These are phyloP conservation scores for Plasmodium sp. DNA, from an alignment of 169 alveolate species.

Conservation along the genomic window DNA sequence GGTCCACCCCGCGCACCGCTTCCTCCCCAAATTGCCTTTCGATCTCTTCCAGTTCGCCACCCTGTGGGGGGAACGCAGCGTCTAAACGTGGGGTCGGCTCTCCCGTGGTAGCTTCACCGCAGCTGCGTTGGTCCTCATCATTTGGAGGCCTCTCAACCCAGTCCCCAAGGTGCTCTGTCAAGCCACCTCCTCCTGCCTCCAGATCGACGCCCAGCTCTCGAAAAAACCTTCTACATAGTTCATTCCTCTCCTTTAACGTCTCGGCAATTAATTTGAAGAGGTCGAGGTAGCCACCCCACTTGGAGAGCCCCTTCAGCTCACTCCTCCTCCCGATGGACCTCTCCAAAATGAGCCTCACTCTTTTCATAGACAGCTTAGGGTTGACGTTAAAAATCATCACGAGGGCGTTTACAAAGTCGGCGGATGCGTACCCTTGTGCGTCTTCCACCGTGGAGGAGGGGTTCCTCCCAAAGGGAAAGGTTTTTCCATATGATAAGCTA, in stretches of 20 bases:
- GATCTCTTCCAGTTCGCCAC: background rate
- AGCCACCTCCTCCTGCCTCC: background rate
- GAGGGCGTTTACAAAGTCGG: slow-evolving; percentile 20
- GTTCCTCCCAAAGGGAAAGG: background rate
- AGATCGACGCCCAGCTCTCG: background rate
- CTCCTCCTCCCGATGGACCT: background rate
- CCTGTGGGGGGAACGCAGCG: background rate
- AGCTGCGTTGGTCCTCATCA: background rate
- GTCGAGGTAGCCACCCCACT: background rate
- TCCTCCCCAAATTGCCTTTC: background rate
- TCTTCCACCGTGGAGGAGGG: background rate
- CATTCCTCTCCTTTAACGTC: slow-evolving; percentile 7
- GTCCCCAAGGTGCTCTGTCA: background rate
- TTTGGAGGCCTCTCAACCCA: background rate
- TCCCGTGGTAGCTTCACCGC: background rate
- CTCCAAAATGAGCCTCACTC: slow-evolving; percentile 2
- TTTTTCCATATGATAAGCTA: background rate
- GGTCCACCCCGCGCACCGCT: background rate
- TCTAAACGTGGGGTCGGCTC: background rate
- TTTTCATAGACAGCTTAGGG: background rate
- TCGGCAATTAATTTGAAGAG: background rate
- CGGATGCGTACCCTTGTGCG: background rate
- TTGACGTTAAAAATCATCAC: background rate
- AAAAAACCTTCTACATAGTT: background rate
- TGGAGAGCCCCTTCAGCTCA: background rate